Base-by-base conservation (phyloP, 345 rosid species). In the Euphorbia pulcherrima region DNA sequence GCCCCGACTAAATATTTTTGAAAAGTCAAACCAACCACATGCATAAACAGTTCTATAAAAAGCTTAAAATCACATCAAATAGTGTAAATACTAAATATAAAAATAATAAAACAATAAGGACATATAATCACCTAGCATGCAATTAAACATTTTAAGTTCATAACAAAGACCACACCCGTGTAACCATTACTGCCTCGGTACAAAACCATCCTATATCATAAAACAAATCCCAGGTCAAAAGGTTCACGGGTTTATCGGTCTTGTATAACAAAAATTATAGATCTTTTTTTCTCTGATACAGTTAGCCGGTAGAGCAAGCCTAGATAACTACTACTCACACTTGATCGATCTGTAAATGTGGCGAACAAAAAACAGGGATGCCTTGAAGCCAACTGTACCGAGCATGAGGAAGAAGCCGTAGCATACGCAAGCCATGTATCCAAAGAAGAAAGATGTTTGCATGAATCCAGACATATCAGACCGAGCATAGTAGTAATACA, bases 361-460 rank as follows among this genome's bases (percentile, higher is more conserved):
- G 54, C 96, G 90, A 74, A 90, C 87, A 20, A 86, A 84, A 70
- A 88, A 72, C 46, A 90, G 75, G 1, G 92, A 81, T 0, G 96
- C 91, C 5, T 88, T 89, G 85, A 90, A 90, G 39, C 96, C 96
- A 14, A 86, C 86, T 1, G 83, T 64, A 47, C 96, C 91, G 0
- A 90, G 93, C 96, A 90, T 86, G 52, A 90, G 88, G 83, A 90
- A 85, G 92, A 90, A 86, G 26, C 92, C 88, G 59, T 85, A 88
- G 74, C 96, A 90, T 74, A 88, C 82, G 83, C 93, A 90, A 52
- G 91, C 92, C 96, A 90, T 88, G 79, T 90, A 90, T 18, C 91
- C 91, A 52, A 88, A 90, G 87, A 88, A 90, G 81, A 88, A 90
- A 0, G 96, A 86, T 30, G 91, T 88, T 79, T 90, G 91, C 93